These are phyloP conservation scores for Sporisorium scitamineum DNA, from an alignment of 1,284 basidiomycete species.

Conservation along the genomic window DNA sequence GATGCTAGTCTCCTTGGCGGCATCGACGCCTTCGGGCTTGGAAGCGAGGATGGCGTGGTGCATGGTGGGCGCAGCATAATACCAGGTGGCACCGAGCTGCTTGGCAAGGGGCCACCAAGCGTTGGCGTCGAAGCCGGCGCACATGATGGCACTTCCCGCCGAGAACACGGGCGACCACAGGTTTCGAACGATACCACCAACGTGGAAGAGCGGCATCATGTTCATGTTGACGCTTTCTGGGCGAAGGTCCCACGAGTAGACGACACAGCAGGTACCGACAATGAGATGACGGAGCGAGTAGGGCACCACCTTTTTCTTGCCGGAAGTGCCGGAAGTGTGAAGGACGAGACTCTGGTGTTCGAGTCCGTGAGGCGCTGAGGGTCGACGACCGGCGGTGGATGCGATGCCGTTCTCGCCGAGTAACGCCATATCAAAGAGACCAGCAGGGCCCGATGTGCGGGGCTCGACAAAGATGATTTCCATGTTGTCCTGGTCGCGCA, in stretches of 20 bases:
- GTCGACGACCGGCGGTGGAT: slow-evolving; percentile 45
- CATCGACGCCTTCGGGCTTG: slow-evolving; percentile 61
- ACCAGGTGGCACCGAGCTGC: slow-evolving; percentile 68
- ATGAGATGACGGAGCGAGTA: slow-evolving; percentile 68
- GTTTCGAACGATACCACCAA: slow-evolving; percentile 68
- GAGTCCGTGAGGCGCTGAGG: slow-evolving; percentile 60
- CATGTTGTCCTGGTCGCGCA: slow-evolving; percentile 63
- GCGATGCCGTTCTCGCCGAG: slow-evolving; percentile 49
- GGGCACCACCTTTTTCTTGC: slow-evolving; percentile 69
- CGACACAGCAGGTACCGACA: slow-evolving; percentile 67
- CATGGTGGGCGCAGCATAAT: slow-evolving; percentile 69
- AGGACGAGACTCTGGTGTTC: slow-evolving; percentile 67
- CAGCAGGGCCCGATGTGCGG: slow-evolving; percentile 59
- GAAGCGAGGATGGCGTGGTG: slow-evolving; percentile 69
- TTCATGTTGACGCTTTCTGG: slow-evolving; percentile 69
- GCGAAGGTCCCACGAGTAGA: slow-evolving; percentile 65
- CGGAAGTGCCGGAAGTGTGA: slow-evolving; percentile 69
- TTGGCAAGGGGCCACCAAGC: slow-evolving; percentile 67
- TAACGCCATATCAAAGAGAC: slow-evolving; percentile 65
- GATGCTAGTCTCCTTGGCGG: slow-evolving; percentile 61
- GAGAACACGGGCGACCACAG: slow-evolving; percentile 68
- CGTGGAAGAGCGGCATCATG: slow-evolving; percentile 70
- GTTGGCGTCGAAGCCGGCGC: slow-evolving; percentile 67
- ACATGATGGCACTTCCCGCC: slow-evolving; percentile 68
- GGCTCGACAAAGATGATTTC: slow-evolving; percentile 68